Conservation (phyloP, 2,329 filamentous ascomycete genomes). For the Claviceps sp. region DNA sequence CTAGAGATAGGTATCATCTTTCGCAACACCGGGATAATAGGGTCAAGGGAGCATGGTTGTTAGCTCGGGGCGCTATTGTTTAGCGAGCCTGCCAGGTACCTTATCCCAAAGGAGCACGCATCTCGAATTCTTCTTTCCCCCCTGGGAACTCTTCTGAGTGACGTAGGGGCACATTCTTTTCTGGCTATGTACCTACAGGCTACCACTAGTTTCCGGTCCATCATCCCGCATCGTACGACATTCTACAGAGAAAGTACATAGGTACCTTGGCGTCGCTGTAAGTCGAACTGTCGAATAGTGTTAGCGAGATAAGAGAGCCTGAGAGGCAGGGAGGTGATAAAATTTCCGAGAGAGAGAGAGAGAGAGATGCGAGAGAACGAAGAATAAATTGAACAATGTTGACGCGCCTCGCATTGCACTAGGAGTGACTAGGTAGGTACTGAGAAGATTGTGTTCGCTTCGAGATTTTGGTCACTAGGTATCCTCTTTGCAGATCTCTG, state of each 20-base stretch:
- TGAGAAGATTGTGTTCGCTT: background rate
- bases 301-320: background rate
- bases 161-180: background rate
- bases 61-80: background rate
- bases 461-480: background rate
- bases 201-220: background rate
- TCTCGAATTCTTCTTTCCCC: background rate
- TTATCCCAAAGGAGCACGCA: background rate
- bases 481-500: background rate
- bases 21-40: background rate
- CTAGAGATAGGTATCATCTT: background rate
- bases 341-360: background rate
- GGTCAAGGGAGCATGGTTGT: background rate
- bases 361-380: no score
- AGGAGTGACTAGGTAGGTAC: no score
- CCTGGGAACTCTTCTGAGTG: background rate
- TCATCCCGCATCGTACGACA: constrained; percentile 1
- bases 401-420: background rate
- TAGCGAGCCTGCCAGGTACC: background rate
- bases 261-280: no score
- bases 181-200: background rate
- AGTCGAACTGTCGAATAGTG: background rate
- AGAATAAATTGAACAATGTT: background rate
- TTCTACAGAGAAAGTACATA: background rate
- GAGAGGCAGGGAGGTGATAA: background rate